These are phyloP conservation scores for Cenchrus fungigraminus DNA, from an alignment of 176 grass and related monocot species.

Conservation along the genomic window DNA sequence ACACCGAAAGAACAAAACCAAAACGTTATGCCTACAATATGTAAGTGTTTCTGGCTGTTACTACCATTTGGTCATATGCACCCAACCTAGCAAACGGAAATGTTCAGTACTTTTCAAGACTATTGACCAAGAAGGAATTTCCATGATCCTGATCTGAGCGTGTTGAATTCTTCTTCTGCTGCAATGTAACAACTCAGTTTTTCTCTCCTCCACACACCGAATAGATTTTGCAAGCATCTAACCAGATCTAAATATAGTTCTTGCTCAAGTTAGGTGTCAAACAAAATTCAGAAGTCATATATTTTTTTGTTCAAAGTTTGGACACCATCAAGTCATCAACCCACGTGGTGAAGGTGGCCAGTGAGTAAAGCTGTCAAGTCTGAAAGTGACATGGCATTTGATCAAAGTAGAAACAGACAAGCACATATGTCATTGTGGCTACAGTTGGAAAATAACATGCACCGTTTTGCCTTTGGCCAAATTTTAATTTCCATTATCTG, in stretches of 20 bases:
- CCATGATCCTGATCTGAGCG: constrained; percentile 23
- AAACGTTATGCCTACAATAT: not conserved
- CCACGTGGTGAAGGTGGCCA: constrained; percentile 24
- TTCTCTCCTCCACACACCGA: not conserved
- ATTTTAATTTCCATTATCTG: constrained; percentile 19
- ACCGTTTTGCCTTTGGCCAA: constrained; percentile 30
- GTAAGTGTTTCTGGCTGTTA: not conserved
- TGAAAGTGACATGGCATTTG: constrained; percentile 38
- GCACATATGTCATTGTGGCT: constrained; percentile 22
- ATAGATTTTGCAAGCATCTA: constrained; percentile 26
- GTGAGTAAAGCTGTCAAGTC: constrained; percentile 29
- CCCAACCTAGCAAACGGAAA: constrained; percentile 36
- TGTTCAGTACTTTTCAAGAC: constrained; percentile 9
- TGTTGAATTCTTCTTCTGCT: constrained; percentile 30
- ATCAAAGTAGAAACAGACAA: constrained; percentile 34
- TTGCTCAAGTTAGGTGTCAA: constrained; percentile 16
- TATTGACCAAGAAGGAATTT: constrained; percentile 29
- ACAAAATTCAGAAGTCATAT: constrained; percentile 12
- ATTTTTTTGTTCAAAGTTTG: constrained; percentile 33
- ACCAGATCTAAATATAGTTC: constrained; percentile 9
- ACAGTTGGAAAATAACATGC: constrained; percentile 43
- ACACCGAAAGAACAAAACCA: constrained; percentile 5
- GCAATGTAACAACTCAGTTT: constrained; percentile 2
- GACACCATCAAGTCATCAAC: constrained; percentile 24
- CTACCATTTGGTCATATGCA: constrained; percentile 13